Percentiles rank a stretch among this genome's conserved stretches.
These are phyloP conservation scores for Globisporangium canariense DNA, from an alignment of 352 stramenopile species.

Conservation along the genomic window DNA sequence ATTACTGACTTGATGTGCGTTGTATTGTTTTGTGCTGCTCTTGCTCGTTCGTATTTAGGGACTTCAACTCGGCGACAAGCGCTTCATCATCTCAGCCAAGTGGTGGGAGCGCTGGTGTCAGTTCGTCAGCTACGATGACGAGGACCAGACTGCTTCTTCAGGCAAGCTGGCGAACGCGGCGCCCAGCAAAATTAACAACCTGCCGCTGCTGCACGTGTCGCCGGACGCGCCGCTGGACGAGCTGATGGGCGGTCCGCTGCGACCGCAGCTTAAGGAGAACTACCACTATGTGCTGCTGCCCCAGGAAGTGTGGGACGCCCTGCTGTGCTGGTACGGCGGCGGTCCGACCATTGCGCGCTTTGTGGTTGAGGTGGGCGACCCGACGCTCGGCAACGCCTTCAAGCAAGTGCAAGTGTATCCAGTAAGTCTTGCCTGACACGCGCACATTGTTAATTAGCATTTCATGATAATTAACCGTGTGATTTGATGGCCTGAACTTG, in stretches of 20 bases:
- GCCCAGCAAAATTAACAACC: slow-evolving; percentile 62
- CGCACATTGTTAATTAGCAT: neutral
- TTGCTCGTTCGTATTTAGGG: slow-evolving; percentile 20
- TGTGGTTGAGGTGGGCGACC: slow-evolving; percentile 62
- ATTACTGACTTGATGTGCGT: neutral
- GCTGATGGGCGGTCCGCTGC: slow-evolving; percentile 62
- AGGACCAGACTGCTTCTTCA: slow-evolving; percentile 6
- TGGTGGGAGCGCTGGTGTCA: slow-evolving; percentile 83
- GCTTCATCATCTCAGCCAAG: slow-evolving; percentile 73
- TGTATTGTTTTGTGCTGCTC: neutral
- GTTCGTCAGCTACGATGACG: slow-evolving; percentile 58
- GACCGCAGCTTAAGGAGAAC: slow-evolving; percentile 63
- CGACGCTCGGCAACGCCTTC: slow-evolving; percentile 46
- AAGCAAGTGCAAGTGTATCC: slow-evolving; percentile 80
- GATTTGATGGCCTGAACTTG: neutral
- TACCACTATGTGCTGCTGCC: slow-evolving; percentile 75
- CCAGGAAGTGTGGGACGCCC: slow-evolving; percentile 72
- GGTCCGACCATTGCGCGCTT: slow-evolving; percentile 73
- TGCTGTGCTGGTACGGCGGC: slow-evolving; percentile 65
- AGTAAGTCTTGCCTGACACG: slow-evolving; percentile 22
- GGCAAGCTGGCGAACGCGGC: slow-evolving; percentile 15
- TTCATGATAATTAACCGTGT: neutral
- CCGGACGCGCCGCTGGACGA: slow-evolving; percentile 48
- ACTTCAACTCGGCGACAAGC: slow-evolving; percentile 74
- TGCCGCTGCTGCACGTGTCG: slow-evolving; percentile 52